Evolutionary conservation across 306 rosid species (phyloP).

Genomic region (Arachis hypogaea): DNA sequence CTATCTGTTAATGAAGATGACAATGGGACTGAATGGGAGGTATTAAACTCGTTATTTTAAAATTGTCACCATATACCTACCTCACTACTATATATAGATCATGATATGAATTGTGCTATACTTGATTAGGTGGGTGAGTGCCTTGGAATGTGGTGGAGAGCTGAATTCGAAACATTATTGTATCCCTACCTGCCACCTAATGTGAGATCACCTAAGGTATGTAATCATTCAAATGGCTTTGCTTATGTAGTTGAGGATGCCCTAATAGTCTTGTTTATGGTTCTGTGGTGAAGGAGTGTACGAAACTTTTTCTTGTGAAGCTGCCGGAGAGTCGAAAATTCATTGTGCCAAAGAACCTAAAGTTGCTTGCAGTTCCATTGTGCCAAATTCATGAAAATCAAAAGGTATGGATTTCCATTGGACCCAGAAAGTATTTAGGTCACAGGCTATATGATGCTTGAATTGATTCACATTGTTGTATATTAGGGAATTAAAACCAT

Average conservation of each 20-base stretch:
- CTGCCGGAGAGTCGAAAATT: constrained; percentile 72
- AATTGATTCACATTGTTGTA: not conserved
- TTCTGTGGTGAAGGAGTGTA: constrained; percentile 66
- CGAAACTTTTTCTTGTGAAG: constrained; percentile 78
- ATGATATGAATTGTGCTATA: not conserved
- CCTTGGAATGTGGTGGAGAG: constrained; percentile 91
- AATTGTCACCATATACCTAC: constrained; percentile 5
- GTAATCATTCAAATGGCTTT: constrained; percentile 7
- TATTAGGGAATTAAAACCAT: not conserved
- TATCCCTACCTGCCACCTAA: constrained; percentile 67
- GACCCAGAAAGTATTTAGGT: not conserved
- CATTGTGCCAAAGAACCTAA: constrained; percentile 73
- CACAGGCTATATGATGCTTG: not conserved
- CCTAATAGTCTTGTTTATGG: constrained; percentile 13
- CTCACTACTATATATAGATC: constrained; percentile 1
- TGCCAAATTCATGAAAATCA: constrained; percentile 78
- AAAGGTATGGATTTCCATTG: constrained; percentile 51
- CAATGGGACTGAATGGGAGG: constrained; percentile 86
- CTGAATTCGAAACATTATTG: constrained; percentile 71
- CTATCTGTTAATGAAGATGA: constrained; percentile 58
- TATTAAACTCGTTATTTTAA: constrained; percentile 30
- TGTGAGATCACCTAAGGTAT: constrained; percentile 71
- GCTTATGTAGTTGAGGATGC: constrained; percentile 11
- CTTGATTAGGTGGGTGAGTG: constrained; percentile 74
- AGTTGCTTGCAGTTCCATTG: constrained; percentile 82